These are phyloP conservation scores for Pestalotiopsis fici DNA, from an alignment of 2,329 filamentous ascomycete species.

Conservation along the genomic window DNA sequence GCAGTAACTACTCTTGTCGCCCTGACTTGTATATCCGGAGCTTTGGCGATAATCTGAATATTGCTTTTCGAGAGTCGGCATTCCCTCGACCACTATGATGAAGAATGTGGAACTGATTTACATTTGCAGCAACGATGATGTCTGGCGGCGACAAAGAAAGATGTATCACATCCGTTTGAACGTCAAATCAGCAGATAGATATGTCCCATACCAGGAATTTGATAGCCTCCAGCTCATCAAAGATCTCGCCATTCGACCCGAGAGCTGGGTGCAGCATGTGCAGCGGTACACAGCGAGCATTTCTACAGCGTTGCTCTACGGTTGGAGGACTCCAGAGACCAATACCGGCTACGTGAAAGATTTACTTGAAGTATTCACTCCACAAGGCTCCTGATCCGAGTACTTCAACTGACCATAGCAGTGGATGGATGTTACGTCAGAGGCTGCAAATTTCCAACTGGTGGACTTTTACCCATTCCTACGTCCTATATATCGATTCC, in stretches of 20 bases:
- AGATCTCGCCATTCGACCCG: neutral
- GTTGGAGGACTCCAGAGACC: neutral
- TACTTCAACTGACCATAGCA: neutral
- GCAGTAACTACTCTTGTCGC: neutral
- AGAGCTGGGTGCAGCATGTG: neutral
- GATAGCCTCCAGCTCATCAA: neutral
- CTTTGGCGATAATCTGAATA: neutral
- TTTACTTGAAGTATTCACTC: neutral
- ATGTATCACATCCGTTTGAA: neutral
- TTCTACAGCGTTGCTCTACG: neutral
- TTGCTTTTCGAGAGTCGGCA: neutral
- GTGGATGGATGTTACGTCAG: neutral
- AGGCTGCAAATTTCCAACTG: neutral
- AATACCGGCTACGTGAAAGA: neutral
- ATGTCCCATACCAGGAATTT: neutral
- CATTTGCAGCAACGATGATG: neutral
- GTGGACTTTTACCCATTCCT: neutral
- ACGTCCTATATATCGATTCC: neutral
- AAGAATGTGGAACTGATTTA: neutral
- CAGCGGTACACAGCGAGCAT: neutral
- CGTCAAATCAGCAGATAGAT: neutral
- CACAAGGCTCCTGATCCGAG: neutral
- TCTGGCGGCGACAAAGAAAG: neutral
- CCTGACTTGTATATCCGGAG: neutral
- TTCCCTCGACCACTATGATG: neutral